A percentile compares a stretch with the other conserved stretches of the same genome.
These are phyloP conservation scores for Mucor ambiguus DNA, from an alignment of 371 early-diverging fungal species.

Conservation along the genomic window DNA sequence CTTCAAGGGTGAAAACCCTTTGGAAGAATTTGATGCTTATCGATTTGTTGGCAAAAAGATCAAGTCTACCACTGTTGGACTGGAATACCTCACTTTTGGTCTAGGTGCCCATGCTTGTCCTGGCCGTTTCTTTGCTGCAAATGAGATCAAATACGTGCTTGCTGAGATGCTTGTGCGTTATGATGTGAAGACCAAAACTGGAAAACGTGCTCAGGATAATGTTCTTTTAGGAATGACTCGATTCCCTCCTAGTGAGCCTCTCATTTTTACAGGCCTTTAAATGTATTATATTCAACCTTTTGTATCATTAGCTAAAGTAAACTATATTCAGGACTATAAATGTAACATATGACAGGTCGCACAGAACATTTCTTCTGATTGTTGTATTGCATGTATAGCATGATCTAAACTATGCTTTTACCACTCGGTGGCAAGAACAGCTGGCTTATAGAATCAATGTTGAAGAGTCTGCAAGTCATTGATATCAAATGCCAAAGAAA, in stretches of 20 bases:
- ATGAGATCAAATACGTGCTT: conserved; percentile 47
- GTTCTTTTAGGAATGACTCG: conserved; percentile 34
- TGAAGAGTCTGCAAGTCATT: background rate
- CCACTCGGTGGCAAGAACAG: background rate
- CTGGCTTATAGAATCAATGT: background rate
- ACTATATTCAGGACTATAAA: background rate
- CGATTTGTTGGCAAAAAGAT: conserved; percentile 26
- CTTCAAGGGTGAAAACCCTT: background rate
- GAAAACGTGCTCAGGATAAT: conserved; percentile 28
- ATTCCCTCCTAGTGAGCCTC: conserved; percentile 33
- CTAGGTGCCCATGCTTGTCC: conserved; percentile 52
- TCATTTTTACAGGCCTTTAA: conserved; percentile 22
- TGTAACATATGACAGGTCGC: background rate
- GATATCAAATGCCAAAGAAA: background rate
- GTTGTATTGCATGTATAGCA: background rate
- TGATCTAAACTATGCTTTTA: background rate
- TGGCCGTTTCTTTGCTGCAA: conserved; percentile 53
- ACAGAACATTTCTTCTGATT: background rate
- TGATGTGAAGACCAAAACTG: conserved; percentile 27
- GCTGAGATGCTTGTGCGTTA: conserved; percentile 33
- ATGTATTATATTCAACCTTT: background rate
- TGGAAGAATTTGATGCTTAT: conserved; percentile 33
- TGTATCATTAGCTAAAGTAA: background rate
- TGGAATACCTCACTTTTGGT: conserved; percentile 32
- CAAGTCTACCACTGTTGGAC: conserved; percentile 27